These are phyloP conservation scores for Calonectria hawksworthii DNA, from an alignment of 2,329 filamentous ascomycete species.

Conservation along the genomic window DNA sequence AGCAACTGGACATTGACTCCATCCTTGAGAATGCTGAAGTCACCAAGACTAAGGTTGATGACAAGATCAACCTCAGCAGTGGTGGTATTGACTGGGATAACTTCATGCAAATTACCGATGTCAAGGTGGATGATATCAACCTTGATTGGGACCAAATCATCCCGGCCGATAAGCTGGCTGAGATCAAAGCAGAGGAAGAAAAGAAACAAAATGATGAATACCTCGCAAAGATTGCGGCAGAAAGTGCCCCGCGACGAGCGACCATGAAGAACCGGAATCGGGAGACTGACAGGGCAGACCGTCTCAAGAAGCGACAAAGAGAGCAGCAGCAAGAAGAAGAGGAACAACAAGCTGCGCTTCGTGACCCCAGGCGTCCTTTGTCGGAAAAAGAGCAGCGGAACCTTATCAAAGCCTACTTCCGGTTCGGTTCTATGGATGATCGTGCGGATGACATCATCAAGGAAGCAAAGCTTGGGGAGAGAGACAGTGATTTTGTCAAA, in stretches of 20 bases:
- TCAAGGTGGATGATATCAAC: conserved; percentile 85
- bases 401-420: conserved; percentile 89
- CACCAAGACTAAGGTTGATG: conserved; percentile 94
- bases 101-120: conserved; percentile 97
- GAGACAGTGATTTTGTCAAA: conserved; percentile 85
- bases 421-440: conserved; percentile 92
- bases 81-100: conserved; percentile 90
- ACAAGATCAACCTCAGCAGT: conserved; percentile 91
- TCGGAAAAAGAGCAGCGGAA: conserved; percentile 94
- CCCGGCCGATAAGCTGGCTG: conserved; percentile 90
- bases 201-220: conserved; percentile 87
- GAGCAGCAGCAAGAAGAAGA: conserved; percentile 76
- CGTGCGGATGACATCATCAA: conserved; percentile 88
- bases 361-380: conserved; percentile 90
- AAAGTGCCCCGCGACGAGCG: conserved; percentile 85
- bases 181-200: conserved; percentile 91
- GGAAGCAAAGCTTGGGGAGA: conserved; percentile 86
- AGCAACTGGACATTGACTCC: conserved; percentile 97
- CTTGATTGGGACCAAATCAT: conserved; percentile 99
- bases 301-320: conserved; percentile 76
- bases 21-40: conserved; percentile 97
- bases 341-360: conserved; percentile 79
- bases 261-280: conserved; percentile 69
- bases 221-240: conserved; percentile 84
- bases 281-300: conserved; percentile 74